Conservation (phyloP, 2,329 filamentous ascomycete genomes). For the Proliferodiscus dingleyae region DNA sequence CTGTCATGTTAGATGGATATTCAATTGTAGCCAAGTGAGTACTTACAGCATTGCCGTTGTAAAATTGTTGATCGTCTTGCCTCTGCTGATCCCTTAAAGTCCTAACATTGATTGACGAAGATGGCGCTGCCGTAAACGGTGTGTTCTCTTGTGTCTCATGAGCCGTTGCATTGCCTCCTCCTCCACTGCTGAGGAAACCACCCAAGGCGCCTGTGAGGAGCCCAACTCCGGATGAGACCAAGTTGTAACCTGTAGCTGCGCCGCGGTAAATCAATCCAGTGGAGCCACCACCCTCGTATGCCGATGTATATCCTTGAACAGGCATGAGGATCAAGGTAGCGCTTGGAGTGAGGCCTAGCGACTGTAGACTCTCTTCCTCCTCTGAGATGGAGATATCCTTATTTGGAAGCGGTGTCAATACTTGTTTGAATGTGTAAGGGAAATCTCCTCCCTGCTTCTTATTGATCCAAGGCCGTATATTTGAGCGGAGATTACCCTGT, state of each 20-base stretch:
- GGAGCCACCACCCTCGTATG: conserved; percentile 41
- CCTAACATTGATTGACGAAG: conserved; percentile 39
- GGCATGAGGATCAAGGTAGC: conserved; percentile 81
- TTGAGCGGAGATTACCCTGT: conserved; percentile 52
- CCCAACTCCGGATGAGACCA: conserved; percentile 39
- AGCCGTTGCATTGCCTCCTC: conserved; percentile 13
- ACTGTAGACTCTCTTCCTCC: conserved; percentile 62
- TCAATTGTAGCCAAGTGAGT: not conserved
- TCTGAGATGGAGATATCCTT: conserved; percentile 69
- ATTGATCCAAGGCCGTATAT: conserved; percentile 77
- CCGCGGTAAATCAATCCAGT: conserved; percentile 33
- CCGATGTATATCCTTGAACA: conserved; percentile 54
- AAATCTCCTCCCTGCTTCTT: conserved; percentile 51
- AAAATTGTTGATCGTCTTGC: conserved; percentile 64
- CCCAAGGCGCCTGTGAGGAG: conserved; percentile 39
- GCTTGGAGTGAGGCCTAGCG: conserved; percentile 70
- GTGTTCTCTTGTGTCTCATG: not conserved
- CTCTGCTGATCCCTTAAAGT: conserved; percentile 51
- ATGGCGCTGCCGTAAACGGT: conserved; percentile 3
- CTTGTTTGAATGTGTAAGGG: conserved; percentile 80
- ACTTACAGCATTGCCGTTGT: conserved; percentile 83
- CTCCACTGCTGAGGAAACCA: conserved; percentile 32
- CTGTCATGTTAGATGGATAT: conserved; percentile 14
- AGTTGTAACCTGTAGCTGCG: conserved; percentile 31
- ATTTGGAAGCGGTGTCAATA: conserved; percentile 74